Base-by-base conservation (phyloP, 352 stramenopile species). In the Globisporangium nagaii region DNA sequence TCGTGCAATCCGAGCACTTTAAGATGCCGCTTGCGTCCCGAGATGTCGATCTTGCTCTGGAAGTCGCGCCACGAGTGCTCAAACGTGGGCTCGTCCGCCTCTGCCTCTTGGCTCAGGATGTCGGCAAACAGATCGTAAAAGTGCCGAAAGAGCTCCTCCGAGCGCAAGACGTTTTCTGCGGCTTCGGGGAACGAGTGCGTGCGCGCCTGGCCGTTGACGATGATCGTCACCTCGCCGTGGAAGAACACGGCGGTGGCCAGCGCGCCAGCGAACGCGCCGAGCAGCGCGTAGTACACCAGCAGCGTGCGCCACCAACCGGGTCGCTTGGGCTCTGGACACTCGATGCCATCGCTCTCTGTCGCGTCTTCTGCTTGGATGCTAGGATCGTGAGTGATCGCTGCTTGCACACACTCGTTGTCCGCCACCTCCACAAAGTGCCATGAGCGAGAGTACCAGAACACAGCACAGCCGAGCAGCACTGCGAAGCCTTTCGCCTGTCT, bases 1-100 rank as follows among this genome's bases (percentile, higher is more conserved):
- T 46, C 40, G 1, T 27, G 19, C 15, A 68, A 13, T 4, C 56
- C 56, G 19, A 68, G 61, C 25, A 56, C 42, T 12, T 61, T 56
- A 8, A 68, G 22, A 13, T 63, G 45, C 17, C 61, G 57, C 13
- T 49, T 35, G 19, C 48, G 40, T 9, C 56, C 62, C 4, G 62
- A 65, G 12, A 66, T 35, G 34, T 69, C 62, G 44, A 65, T 42
- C 22, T 56, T 40, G 25, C 22, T 13, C 15, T 58, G 49, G 51
- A 69, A 58, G 3, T 15, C 7, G 27, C 56, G 22, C 58, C 57
- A 69, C 15, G 31, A 40, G 22, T 51, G 11, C 8, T 65, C 36
- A 35, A 65, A 68, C 4, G 48, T 34, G 32, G 50, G 41, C n/a
- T 62, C 36, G 8, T 62, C 36, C 0, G 19, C 7, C 15, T 30